Conservation (phyloP, 805 yeast genomes). For the Yarrowia hollandica region DNA sequence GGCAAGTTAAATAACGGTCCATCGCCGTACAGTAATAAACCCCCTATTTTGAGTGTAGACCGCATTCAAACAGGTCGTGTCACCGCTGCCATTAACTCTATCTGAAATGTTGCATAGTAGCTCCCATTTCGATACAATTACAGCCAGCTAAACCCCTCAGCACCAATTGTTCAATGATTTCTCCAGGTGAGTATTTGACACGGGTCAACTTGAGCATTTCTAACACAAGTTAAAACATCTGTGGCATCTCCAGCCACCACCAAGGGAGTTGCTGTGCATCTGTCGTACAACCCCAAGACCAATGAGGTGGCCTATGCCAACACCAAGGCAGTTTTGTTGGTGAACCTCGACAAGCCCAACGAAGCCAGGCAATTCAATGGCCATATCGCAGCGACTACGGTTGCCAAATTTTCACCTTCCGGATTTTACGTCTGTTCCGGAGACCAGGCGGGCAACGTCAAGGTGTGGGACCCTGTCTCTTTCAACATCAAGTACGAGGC, state of each 20-base stretch:
- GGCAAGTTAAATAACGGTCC: too few relatives aligned
- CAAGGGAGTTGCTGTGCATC: conserved; percentile 66
- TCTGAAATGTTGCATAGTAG: background rate
- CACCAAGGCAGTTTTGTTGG: conserved; percentile 75
- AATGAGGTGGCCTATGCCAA: conserved; percentile 76
- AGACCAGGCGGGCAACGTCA: conserved; percentile 84
- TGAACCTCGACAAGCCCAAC: conserved; percentile 59
- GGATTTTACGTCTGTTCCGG: conserved; percentile 92
- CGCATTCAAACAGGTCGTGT: too few relatives aligned
- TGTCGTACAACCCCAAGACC: conserved; percentile 70
- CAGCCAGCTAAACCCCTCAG: conserved; percentile 10
- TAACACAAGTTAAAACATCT: conserved; percentile 42
- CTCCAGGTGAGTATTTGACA: background rate
- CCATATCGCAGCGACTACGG: conserved; percentile 73
- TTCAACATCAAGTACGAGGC: conserved; percentile 74
- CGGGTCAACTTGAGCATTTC: background rate
- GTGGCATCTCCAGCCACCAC: conserved; percentile 82
- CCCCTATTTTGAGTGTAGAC: too few relatives aligned
- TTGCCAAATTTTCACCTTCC: conserved; percentile 82
- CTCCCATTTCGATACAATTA: conserved; percentile 1
- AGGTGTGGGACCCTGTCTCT: conserved; percentile 75
- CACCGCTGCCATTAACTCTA: too few relatives aligned
- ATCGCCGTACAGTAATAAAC: too few relatives aligned
- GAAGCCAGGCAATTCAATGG: conserved; percentile 65
- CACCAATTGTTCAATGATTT: conserved; percentile 3